phyloP scores from a whole-genome alignment of 2,329 filamentous ascomycete species.

The Myriosclerotinia scirpicola region DNA sequence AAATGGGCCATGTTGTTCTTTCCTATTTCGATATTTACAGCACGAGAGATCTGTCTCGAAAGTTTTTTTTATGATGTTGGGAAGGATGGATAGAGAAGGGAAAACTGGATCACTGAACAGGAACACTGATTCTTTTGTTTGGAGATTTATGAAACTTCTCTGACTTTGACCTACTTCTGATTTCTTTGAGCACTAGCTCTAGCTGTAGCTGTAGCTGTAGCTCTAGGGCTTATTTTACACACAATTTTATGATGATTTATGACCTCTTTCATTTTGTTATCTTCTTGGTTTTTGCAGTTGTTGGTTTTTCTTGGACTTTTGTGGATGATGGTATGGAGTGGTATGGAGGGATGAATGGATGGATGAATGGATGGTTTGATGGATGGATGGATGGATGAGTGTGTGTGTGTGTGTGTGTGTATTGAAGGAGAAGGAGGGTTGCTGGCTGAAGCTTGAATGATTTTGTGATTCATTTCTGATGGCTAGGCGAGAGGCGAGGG shows the following conservation, averaged over 20 bases:
- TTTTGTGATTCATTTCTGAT: constrained; percentile 12
- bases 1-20: constrained; percentile 6
- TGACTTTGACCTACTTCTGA: background rate
- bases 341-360: background rate
- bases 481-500: background rate
- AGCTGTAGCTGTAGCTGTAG: background rate
- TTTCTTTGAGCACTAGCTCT: constrained; percentile 4
- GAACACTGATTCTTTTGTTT: constrained; percentile 11
- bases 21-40: constrained; percentile 7
- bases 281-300: constrained; percentile 14
- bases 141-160: background rate
- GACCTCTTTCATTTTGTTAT: constrained; percentile 14
- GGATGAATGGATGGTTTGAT: background rate
- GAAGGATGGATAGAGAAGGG: constrained; percentile 20
- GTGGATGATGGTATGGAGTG: background rate
- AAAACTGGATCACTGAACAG: constrained; percentile 19
- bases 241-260: constrained; percentile 23
- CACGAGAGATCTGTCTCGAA: constrained; percentile 14
- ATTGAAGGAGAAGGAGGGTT: background rate
- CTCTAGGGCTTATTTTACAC: background rate
- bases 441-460: background rate
- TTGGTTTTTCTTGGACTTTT: background rate
- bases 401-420: background rate
- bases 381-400: background rate
- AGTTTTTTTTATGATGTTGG: constrained; percentile 17